These are phyloP conservation scores for Polyplosphaeria fusca DNA, from an alignment of 495 filamentous ascomycete genomes.

Conservation along the genomic window DNA sequence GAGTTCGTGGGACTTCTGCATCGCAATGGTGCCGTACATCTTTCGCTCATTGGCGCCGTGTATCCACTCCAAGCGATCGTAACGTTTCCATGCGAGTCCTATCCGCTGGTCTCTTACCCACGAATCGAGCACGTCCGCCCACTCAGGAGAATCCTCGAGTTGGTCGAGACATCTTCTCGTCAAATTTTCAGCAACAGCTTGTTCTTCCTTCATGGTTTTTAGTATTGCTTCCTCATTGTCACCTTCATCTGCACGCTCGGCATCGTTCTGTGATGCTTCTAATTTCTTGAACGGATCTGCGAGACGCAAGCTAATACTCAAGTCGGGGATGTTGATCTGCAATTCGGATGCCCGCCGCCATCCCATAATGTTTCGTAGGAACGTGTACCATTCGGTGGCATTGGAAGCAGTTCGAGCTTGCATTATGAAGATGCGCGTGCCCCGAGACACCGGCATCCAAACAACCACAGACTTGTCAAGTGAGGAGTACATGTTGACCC, in stretches of 20 bases:
- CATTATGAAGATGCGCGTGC: constrained; percentile 66
- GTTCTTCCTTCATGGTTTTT: constrained; percentile 50
- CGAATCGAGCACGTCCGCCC: constrained; percentile 57
- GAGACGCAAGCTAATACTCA: constrained; percentile 61
- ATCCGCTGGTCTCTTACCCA: constrained; percentile 64
- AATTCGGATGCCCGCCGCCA: constrained; percentile 56
- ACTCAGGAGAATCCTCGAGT: constrained; percentile 57
- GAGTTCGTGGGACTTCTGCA: constrained; percentile 71
- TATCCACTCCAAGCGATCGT: constrained; percentile 74
- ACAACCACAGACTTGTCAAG: constrained; percentile 71
- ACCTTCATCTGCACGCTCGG: constrained; percentile 42
- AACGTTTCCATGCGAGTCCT: constrained; percentile 73
- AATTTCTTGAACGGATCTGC: constrained; percentile 60
- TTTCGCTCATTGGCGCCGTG: constrained; percentile 65
- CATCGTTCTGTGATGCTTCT: constrained; percentile 45
- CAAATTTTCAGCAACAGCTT: constrained; percentile 55
- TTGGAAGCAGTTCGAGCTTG: constrained; percentile 62
- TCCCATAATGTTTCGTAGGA: constrained; percentile 60
- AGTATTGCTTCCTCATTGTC: constrained; percentile 47
- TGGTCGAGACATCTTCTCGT: constrained; percentile 58
- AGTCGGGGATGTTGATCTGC: constrained; percentile 66
- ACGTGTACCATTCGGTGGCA: constrained; percentile 74
- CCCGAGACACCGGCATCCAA: constrained; percentile 56
- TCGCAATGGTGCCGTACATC: constrained; percentile 73
- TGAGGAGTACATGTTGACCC: constrained; percentile 67